Base-by-base conservation (phyloP, 148 eudicot genomes). In the Arbutus unedo region DNA sequence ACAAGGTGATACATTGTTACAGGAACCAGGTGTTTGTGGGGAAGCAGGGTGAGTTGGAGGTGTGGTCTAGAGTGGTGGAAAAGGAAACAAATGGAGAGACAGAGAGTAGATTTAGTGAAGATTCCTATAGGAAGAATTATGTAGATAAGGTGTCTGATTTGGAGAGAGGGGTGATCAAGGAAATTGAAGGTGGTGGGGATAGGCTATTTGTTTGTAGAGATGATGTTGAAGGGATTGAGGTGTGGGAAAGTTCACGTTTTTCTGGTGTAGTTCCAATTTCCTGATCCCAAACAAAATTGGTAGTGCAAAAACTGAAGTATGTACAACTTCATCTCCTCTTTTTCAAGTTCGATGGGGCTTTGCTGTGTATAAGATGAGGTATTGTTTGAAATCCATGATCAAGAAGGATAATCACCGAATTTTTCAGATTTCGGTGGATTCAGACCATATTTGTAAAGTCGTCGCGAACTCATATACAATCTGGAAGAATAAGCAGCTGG, bases 181-280 rank as follows among this genome's bases (percentile, higher is more conserved):
- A 87, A 84, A 91, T 96, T 51, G 91, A 89, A 81, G 95, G 98
- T 4, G 98, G 97, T 77, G 97, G 95, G 43, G 88, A 94, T 87
- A 88, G 99, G 87, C 88, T 96, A 76, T 96, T 91, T 88, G 91
- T 96, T 86, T 85, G 85, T 74, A 88, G 99, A 88, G 97, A 92
- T 76, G 83, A 90, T 85, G 91, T 84, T 19, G 98, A 93, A 84
- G 99, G 99, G 45, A 83, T 96, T 88, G 97, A 96, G 88, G 99
- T 96, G 19, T 96, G 99, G 99, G 95, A 96, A 86, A 96, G 89
- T 81, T 91, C 93, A 0, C 73, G 79, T 67, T 80, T 56, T 11
- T 92, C 96, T 0, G 96, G 92, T 79, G 84, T 82, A 4, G 81
- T 80, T 64, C 81, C 88, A 5, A 77, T 83, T 79, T 81, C 45